A percentile compares a stretch with the other conserved stretches of the same genome.
Evolutionary conservation across 345 rosid species (phyloP).

Genomic region (Arabis hirsuta): DNA sequence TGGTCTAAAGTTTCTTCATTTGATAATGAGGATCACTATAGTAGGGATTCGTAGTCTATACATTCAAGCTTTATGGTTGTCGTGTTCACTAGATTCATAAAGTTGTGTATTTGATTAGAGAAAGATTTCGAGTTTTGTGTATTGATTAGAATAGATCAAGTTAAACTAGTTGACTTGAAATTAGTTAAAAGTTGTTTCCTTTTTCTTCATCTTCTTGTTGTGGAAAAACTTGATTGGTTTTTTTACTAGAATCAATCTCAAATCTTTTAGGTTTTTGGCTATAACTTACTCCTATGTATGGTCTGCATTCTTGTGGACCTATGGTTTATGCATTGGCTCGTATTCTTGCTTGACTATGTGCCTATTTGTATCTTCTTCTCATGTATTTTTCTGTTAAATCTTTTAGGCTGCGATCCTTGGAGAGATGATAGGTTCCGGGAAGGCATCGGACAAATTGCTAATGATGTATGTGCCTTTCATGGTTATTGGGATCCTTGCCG

Average conservation of each 20-base stretch:
- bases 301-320: constrained; percentile 15
- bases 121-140: neutral
- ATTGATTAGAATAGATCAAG: neutral
- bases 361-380: constrained; percentile 3
- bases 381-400: neutral
- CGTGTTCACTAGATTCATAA: neutral
- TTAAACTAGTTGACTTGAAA: neutral
- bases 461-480: constrained; percentile 62
- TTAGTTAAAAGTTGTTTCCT: neutral
- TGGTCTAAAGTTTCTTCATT: constrained; percentile 14
- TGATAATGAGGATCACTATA: neutral
- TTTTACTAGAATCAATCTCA: neutral
- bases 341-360: constrained; percentile 1
- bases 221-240: neutral
- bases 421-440: constrained; percentile 64
- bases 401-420: constrained; percentile 65
- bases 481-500: constrained; percentile 59
- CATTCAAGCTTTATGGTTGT: too few relatives aligned
- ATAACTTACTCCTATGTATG: neutral
- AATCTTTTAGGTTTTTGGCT: neutral
- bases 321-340: neutral
- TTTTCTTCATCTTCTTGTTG: neutral
- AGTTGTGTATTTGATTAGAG: neutral
- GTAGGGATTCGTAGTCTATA: neutral
- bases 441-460: constrained; percentile 61